Base-by-base conservation (phyloP, 495 filamentous ascomycete species). In the Penicilliopsis zonata region DNA sequence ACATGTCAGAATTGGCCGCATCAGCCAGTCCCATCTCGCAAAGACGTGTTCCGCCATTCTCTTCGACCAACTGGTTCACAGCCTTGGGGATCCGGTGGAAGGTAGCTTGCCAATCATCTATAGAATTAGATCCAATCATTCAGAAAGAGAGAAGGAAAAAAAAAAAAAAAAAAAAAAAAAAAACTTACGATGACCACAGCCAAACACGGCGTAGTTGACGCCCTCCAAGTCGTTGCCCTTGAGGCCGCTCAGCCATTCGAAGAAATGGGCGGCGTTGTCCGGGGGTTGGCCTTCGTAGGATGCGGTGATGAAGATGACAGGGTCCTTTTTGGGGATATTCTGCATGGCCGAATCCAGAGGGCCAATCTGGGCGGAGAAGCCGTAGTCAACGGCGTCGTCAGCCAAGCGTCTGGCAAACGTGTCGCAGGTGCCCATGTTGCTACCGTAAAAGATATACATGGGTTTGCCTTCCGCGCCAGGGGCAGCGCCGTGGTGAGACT, bases 211-310 rank as follows among this genome's bases (percentile, higher is more conserved):
- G 43, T 74, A 87, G 7, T 67, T 56, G 1, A 74, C 65, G 12
- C 63, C 66, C 20, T 67, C 48, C 2, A 79, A 49, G 9, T 57
- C 54, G 16, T 58, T 49, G 0, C 47, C 71, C 40, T 76, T 62
- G 9, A 76, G 47, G 6, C 26, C 37, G 30, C 66, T 57, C 3
- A 84, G 31, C 80, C 80, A 87, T 21, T 67, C 55, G 24, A 76
- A 65, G 42, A 86, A 87, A 31, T 73, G 67, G 1, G 62, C 63
- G 0, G 80, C 82, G 31, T 87, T 86, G 35, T 86, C 78, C 0
- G 81, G 72, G 0, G 82, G 80, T 34, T 81, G 61, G 3, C 82
- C 82, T 40, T 87, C 82, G 34, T 83, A 87, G 4, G 74, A 78
- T 1, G 79, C 69, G 3, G 76, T 74, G 38, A 86, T 65, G 32